Evolutionary conservation across 768 basidiomycete genomes (phyloP), one percentile per base, ranked within the genome.

Genomic region (Rhizopogon salebrosus): DNA sequence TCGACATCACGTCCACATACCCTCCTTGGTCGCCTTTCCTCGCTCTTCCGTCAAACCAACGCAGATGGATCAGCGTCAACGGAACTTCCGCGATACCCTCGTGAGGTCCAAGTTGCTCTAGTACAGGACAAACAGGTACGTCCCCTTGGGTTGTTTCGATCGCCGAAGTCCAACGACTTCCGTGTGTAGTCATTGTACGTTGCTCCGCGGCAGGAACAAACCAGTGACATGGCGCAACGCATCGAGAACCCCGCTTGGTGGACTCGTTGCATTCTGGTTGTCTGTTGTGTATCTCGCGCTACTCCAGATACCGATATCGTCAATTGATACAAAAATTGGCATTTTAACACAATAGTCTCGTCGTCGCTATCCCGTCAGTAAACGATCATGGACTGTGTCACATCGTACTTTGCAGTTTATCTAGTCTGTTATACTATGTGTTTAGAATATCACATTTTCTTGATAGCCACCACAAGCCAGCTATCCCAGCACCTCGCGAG

Each of bases 381-480:
- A n/a, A n/a, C n/a, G n/a, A n/a, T n/a, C n/a, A n/a, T n/a, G n/a
- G n/a, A n/a, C n/a, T n/a, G n/a, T n/a, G n/a, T n/a, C n/a, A n/a
- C n/a, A n/a, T n/a, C n/a, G n/a, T n/a, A n/a, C n/a, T n/a, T n/a
- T n/a, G n/a, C n/a, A n/a, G n/a, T n/a, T n/a, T n/a, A n/a, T n/a
- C n/a, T n/a, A n/a, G n/a, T n/a, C n/a, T n/a, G n/a, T n/a, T n/a
- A n/a, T n/a, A n/a, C n/a, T n/a, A n/a, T n/a, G n/a, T n/a, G n/a
- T n/a, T n/a, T n/a, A n/a, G n/a, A n/a, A n/a, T n/a, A n/a, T n/a
- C n/a, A n/a, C n/a, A n/a, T n/a, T n/a, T n/a, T n/a, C 57, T 82
- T 85, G 72, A 98, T 98, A 40, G 95, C 95, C 24, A 95, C 85
- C 34, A 94, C 93, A 38, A 98, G 75, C 54, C 95, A 94, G 59